Base-by-base conservation (phyloP, 768 basidiomycete genomes). In the Tylopilus sp. region DNA sequence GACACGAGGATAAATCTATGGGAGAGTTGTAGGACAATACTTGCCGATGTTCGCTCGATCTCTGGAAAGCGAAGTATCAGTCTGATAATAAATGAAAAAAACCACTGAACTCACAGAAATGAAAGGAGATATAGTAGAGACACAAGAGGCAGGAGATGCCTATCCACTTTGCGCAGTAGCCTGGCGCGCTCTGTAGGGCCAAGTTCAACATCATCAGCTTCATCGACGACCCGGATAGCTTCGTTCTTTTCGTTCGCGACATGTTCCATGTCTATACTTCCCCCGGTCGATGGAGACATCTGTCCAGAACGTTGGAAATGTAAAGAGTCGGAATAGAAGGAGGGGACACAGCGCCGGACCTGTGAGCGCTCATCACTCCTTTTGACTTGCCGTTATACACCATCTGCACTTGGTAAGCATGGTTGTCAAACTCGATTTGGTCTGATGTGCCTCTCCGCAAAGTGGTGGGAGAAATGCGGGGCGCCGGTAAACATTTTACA, bases 11-110 rank as follows among this genome's bases (percentile, higher is more conserved):
- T 11, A 12, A 9, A 37, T 5, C 21, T 9, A 37, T 37, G 6
- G 10, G 6, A 10, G 2, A 21, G 13, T n/a, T 36, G n/a, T 36
- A 12, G 36, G 17, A 36, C 17, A n/a, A n/a, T 37, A 67, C 69
- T 68, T 61, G 52, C 77, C 78, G 40, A 79, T 63, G 60, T 78
- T 79, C 42, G 74, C 64, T 19, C 78, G 72, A 60, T 78, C 78
- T 22, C 74, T 75, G 44, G 29, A 46, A 19, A 45, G 41, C 26
- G 16, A 24, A 28, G 24, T 2, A 7, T 47, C 8, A 12, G 17
- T 58, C 26, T 44, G 29, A 38, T 11, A 1, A 3, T 2, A 14
- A 21, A 24, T 9, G 12, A 31, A 9, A 19, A 1, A 16, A 36
- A 24, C 37, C 17, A 40, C 8, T 2, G 24, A 45, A 71, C 76